These are phyloP conservation scores for Wickerhamiella kazuoi DNA, from an alignment of 805 yeast species.

Conservation along the genomic window DNA sequence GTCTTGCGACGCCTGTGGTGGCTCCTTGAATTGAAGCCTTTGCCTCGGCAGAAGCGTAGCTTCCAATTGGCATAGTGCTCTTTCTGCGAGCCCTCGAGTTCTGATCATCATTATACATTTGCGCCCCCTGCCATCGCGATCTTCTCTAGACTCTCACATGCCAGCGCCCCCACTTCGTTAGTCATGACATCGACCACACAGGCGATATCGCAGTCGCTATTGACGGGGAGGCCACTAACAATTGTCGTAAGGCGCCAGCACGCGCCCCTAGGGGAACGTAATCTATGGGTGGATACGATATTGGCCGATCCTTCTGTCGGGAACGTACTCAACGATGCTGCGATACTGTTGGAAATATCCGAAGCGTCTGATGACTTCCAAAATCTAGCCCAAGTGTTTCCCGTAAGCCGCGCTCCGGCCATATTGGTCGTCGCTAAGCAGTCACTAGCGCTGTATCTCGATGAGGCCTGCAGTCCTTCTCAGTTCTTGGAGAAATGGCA, in stretches of 20 bases:
- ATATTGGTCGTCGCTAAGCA: constrained; percentile 1
- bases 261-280: not conserved
- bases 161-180: too few relatives aligned
- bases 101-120: too few relatives aligned
- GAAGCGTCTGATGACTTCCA: constrained; percentile 7
- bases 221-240: not conserved
- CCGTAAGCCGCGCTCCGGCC: not conserved
- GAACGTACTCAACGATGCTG: not conserved
- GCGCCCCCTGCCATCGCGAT: too few relatives aligned
- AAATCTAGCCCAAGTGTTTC: constrained; percentile 6
- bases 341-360: constrained; percentile 1
- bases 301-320: not conserved
- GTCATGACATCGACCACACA: not conserved
- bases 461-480: not conserved
- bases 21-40: too few relatives aligned
- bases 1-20: too few relatives aligned
- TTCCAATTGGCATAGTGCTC: too few relatives aligned
- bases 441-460: constrained; percentile 5
- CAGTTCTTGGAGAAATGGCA: not conserved
- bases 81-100: too few relatives aligned
- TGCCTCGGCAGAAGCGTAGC: too few relatives aligned
- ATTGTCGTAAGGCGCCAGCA: not conserved
- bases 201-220: not conserved
- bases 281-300: not conserved
- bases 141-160: too few relatives aligned